phyloP scores from a whole-genome alignment of 2,329 filamentous ascomycete species.

The Aplosporella prunicola region DNA sequence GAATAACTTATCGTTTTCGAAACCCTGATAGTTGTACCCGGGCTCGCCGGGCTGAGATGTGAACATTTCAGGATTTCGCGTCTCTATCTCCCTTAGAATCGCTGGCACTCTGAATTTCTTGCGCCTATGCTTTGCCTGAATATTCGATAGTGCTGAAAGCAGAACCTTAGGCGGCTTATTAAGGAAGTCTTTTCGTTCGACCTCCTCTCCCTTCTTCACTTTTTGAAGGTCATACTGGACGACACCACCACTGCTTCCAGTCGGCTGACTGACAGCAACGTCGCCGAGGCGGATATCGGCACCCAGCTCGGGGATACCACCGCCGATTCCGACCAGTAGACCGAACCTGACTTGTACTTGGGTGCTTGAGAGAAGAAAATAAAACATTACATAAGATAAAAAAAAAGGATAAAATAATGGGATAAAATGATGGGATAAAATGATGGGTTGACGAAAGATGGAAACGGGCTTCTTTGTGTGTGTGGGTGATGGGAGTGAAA shows the following conservation, averaged over 20 bases:
- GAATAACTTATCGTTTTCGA: neutral
- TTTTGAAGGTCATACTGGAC: neutral
- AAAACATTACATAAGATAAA: too few species aligned
- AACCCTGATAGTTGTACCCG: neutral
- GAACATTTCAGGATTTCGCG: neutral
- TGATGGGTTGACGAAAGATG: too few species aligned
- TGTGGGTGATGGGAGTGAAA: too few species aligned
- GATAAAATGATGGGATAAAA: too few species aligned
- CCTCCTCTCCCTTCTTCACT: neutral
- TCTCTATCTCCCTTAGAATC: neutral
- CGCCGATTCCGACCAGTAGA: neutral
- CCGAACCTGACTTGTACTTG: too few species aligned
- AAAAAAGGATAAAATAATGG: too few species aligned
- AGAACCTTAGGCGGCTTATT: neutral
- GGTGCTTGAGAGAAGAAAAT: too few species aligned
- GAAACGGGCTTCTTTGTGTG: too few species aligned
- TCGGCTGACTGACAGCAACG: neutral
- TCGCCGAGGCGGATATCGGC: neutral
- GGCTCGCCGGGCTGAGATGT: neutral
- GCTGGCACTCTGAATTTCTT: neutral
- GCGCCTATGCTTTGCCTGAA: fast-evolving
- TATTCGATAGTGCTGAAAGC: neutral
- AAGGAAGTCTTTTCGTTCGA: neutral
- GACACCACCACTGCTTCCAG: neutral
- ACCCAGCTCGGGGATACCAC: neutral